These are phyloP conservation scores for Pseudotsuga menziesii DNA, from an alignment of 75 land plant species.

Conservation along the genomic window DNA sequence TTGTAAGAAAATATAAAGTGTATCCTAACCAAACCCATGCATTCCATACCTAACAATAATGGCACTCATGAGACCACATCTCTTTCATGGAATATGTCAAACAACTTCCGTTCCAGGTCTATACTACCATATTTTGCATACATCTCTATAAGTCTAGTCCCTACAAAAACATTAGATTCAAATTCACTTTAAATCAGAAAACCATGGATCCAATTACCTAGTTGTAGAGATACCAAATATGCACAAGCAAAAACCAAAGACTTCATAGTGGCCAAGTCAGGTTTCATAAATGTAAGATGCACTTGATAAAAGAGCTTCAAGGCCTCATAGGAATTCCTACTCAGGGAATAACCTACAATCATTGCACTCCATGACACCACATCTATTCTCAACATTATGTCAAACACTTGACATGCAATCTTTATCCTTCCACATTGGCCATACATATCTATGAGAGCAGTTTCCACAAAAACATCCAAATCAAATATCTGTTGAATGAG, in stretches of 20 bases:
- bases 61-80: conserved; percentile 24
- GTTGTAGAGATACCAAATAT: conserved; percentile 4
- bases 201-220: conserved; percentile 9
- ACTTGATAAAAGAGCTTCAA: conserved; percentile 13
- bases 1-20: conserved; percentile 13
- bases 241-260: conserved; percentile 12
- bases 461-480: conserved; percentile 4
- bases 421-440: conserved; percentile 11
- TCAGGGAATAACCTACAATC: conserved; percentile 6
- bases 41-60: conserved; percentile 20
- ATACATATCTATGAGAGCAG: conserved; percentile 16
- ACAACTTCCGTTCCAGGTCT: conserved; percentile 11
- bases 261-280: conserved; percentile 11
- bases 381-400: conserved; percentile 10
- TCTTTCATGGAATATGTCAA: conserved; percentile 11
- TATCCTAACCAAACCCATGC: conserved; percentile 16
- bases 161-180: conserved; percentile 1
- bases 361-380: conserved; percentile 21
- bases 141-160: conserved; percentile 22
- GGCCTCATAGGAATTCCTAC: conserved; percentile 9
- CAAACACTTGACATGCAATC: conserved; percentile 11
- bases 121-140: conserved; percentile 23
- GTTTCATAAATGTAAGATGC: conserved; percentile 10
- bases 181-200: conserved; percentile 5
- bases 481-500: conserved; percentile 5